These are phyloP conservation scores for Ustilago vetiveriae DNA, from an alignment of 1,284 basidiomycete species.

Conservation along the genomic window DNA sequence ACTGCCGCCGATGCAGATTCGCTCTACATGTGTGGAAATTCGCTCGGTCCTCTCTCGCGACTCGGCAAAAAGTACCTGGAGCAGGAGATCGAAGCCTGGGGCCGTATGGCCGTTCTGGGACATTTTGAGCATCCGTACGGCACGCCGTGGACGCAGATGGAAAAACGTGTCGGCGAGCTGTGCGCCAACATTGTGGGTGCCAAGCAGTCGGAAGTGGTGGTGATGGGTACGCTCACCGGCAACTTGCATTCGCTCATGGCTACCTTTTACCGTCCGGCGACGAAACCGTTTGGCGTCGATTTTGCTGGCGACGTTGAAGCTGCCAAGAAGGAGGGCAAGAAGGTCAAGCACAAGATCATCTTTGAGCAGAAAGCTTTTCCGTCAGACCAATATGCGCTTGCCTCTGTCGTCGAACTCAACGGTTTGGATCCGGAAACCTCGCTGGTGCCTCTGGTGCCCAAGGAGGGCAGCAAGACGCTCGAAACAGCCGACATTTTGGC, in stretches of 20 bases:
- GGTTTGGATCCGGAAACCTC: conserved; percentile 79
- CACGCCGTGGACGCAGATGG: conserved; percentile 84
- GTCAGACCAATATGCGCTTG: conserved; percentile 95
- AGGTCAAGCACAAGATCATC: conserved; percentile 82
- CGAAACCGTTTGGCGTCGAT: conserved; percentile 40
- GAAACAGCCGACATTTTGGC: conserved; percentile 88
- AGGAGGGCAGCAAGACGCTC: conserved; percentile 84
- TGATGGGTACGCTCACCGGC: conserved; percentile 90
- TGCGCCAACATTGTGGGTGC: conserved; percentile 88
- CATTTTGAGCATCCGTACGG: conserved; percentile 88
- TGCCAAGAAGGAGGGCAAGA: conserved; percentile 30
- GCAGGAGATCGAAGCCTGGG: conserved; percentile 91
- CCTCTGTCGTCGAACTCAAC: conserved; percentile 83
- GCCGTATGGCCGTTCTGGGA: conserved; percentile 79
- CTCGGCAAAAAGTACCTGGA: conserved; percentile 77
- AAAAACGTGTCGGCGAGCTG: conserved; percentile 78
- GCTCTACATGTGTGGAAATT: conserved; percentile 95
- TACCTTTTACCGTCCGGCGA: conserved; percentile 89
- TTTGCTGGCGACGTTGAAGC: conserved; percentile 29
- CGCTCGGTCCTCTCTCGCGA: conserved; percentile 84
- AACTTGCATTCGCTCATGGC: conserved; percentile 95
- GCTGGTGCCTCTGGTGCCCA: conserved; percentile 81
- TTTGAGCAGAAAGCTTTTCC: conserved; percentile 95
- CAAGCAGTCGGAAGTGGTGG: conserved; percentile 85
- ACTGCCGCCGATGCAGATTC: conserved; percentile 57